A percentile compares a stretch with the other conserved stretches of the same genome.
phyloP scores from a whole-genome alignment of 1,284 basidiomycete genomes.

The Naganishia sp. region DNA sequence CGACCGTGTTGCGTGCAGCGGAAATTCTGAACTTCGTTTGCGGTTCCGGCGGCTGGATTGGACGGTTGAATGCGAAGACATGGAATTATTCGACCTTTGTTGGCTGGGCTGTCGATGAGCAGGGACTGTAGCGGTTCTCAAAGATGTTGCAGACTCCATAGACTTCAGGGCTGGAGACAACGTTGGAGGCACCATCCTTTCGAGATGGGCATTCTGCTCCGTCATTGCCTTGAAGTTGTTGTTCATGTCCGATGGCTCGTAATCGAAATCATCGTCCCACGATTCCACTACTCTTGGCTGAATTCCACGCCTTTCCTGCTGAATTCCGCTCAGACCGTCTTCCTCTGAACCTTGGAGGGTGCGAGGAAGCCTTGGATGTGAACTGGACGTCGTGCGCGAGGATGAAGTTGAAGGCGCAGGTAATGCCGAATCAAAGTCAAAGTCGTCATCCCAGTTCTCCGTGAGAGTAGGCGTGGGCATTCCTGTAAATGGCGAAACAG shows the following conservation, averaged over 20 bases:
- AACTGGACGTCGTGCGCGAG: not conserved
- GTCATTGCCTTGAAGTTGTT: no score
- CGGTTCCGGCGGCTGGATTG: slow-evolving; percentile 8
- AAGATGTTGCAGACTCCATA: not conserved
- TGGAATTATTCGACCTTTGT: not conserved
- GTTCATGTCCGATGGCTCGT: slow-evolving; percentile 3
- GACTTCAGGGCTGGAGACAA: no score
- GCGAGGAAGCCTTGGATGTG: not conserved
- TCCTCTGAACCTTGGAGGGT: not conserved
- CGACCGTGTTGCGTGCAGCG: not conserved
- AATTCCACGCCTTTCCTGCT: no score
- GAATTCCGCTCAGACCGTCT: not conserved
- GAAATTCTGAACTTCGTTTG: slow-evolving; percentile 7
- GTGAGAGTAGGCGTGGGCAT: slow-evolving; percentile 13
- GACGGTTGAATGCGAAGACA: slow-evolving; percentile 3
- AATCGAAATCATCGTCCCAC: slow-evolving; percentile 28
- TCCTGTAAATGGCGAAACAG: not conserved
- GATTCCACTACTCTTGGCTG: slow-evolving; percentile 13
- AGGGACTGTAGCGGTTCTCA: not conserved
- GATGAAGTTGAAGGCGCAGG: slow-evolving; percentile 1
- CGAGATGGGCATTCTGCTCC: no score
- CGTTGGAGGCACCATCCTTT: no score
- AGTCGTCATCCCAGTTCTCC: slow-evolving; percentile 33
- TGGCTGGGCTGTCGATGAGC: not conserved
- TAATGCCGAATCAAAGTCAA: slow-evolving; percentile 16